A percentile compares a stretch with the other conserved stretches of the same genome.
Evolutionary conservation across 2,329 filamentous ascomycete species (phyloP).

Genomic region (Achaetomium macrosporum): DNA sequence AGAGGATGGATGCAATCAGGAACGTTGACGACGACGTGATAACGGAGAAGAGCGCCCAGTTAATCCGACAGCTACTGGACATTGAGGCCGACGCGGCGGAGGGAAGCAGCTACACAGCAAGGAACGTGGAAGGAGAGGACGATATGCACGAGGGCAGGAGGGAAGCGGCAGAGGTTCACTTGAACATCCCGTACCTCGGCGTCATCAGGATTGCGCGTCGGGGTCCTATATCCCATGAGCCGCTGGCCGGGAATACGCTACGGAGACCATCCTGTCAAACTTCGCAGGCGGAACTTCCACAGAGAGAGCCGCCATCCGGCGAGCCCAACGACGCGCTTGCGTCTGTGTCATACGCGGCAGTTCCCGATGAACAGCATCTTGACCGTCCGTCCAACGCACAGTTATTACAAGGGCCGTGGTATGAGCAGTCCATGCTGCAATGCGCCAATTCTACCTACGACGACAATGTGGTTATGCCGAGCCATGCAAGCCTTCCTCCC

Average conservation of each 20-base stretch:
- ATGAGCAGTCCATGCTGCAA: neutral
- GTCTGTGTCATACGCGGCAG: neutral
- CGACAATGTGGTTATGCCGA: no score
- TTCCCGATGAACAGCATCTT: neutral
- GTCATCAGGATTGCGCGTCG: slow-evolving; percentile 16
- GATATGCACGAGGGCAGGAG: neutral
- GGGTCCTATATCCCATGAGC: neutral
- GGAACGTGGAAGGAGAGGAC: neutral
- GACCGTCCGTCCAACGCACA: neutral
- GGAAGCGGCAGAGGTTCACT: neutral
- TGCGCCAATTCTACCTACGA: slow-evolving; percentile 4
- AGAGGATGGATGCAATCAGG: slow-evolving; percentile 30
- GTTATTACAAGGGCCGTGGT: neutral
- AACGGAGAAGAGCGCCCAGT: slow-evolving; percentile 24
- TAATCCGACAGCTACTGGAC: slow-evolving; percentile 28
- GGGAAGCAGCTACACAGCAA: neutral
- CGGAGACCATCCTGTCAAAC: no score
- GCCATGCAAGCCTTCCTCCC: neutral
- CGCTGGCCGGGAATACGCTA: neutral
- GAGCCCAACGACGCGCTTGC: no score
- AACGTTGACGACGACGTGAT: slow-evolving; percentile 27
- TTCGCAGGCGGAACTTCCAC: no score
- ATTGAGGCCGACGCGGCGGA: slow-evolving; percentile 26
- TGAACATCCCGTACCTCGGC: slow-evolving; percentile 21
- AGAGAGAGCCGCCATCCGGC: no score